Evolutionary conservation across 2,329 filamentous ascomycete species (phyloP).

Genomic region (Aspergillus sp.): DNA sequence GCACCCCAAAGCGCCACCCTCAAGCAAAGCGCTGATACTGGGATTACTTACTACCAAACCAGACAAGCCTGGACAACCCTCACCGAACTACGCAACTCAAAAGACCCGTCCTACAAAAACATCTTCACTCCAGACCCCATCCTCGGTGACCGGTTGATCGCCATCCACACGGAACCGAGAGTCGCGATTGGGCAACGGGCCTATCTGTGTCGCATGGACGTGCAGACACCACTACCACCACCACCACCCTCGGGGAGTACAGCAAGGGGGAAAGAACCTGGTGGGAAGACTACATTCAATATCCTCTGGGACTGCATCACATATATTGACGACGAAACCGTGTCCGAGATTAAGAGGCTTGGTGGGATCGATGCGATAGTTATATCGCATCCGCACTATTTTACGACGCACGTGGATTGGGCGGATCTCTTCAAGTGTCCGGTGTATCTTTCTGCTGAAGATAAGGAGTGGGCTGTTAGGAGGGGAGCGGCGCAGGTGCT

Average conservation of each 20-base stretch:
- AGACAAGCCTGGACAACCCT: constrained; percentile 32
- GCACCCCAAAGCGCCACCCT: too few relatives aligned
- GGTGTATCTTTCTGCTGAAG: constrained; percentile 67
- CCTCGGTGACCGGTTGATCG: constrained; percentile 19
- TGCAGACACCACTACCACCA: background rate
- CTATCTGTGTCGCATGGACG: constrained; percentile 56
- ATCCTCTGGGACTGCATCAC: constrained; percentile 78
- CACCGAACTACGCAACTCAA: constrained; percentile 20
- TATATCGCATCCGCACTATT: constrained; percentile 81
- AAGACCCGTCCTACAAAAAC: constrained; percentile 20
- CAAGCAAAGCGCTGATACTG: background rate
- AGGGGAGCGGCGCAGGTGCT: constrained; percentile 31
- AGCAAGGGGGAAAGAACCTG: background rate
- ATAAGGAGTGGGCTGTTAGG: constrained; percentile 63
- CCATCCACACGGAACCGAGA: constrained; percentile 47
- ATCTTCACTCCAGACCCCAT: constrained; percentile 18
- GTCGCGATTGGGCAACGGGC: constrained; percentile 75
- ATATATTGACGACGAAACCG: constrained; percentile 65
- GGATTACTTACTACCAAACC: background rate
- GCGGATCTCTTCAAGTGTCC: constrained; percentile 66
- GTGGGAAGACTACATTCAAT: constrained; percentile 54
- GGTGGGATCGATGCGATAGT: constrained; percentile 71
- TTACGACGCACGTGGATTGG: constrained; percentile 75
- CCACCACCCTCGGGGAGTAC: background rate
- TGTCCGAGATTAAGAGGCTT: constrained; percentile 54